Evolutionary conservation across 176 grass and related monocot species (phyloP), one percentile per base, ranked within the genome.

Genomic region (Cenchrus americanus): DNA sequence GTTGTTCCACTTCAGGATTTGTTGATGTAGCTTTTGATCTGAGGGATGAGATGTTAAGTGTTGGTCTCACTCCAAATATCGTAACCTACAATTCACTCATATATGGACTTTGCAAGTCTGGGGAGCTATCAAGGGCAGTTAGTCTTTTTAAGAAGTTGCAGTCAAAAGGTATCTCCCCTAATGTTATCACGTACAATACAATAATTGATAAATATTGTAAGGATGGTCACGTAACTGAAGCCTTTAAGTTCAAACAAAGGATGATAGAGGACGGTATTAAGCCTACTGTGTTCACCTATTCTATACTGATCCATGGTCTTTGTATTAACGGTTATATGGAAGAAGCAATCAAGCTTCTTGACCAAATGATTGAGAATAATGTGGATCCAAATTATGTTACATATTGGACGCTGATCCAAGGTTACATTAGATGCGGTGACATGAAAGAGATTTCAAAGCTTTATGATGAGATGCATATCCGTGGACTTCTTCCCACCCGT

Each of bases 11-110:
- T 85, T 87, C 89, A 71, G 91, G 96, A 65, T 80, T 78, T 58
- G 24, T 95, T 19, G 84, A 95, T 85, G 78, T 81, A 85, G 91
- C 96, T 82, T 98, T 98, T 87, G 59, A 34, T 67, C 50, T 98
- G 62, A 93, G 82, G 73, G 87, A 95, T 90, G 89, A 73, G 46
- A 98, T 98, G 96, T 67, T 92, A 43, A 86, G 21, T 72, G 51
- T 21, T 14, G 93, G 93, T 27, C 76, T 93, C 43, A 47, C 85
- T 69, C 92, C 96, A 61, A 87, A 86, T 82, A 87, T 95, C 8
- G 73, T 93, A 47, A 95, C 89, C 26, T 98, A 95, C 73, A 98
- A 95, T 95, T 91, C 96, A 79, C 89, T 98, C 65, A 93, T 98
- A 14, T 87, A 95, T 93, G 96, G 96, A 64, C 90, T 98, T 52